Evolutionary conservation across 495 filamentous ascomycete species (phyloP).

Genomic region (Cladorrhinum samala): DNA sequence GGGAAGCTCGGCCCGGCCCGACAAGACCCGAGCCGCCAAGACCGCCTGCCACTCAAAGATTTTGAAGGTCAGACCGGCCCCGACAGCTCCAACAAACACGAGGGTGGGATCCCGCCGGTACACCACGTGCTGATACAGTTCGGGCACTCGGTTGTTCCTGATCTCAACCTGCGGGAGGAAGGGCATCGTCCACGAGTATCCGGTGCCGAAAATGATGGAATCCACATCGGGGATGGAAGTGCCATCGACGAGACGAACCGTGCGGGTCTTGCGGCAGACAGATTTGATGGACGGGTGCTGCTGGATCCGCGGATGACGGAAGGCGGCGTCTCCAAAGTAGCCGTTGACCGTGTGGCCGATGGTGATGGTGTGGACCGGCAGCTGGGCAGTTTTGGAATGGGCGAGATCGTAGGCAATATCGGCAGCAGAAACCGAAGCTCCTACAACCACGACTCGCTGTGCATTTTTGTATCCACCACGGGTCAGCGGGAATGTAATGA

Average conservation of each 20-base stretch:
- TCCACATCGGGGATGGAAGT: conserved; percentile 43
- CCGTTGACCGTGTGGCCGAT: conserved; percentile 38
- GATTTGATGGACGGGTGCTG: conserved; percentile 36
- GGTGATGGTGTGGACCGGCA: conserved; percentile 27
- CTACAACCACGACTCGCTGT: conserved; percentile 57
- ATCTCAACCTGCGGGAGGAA: conserved; percentile 46
- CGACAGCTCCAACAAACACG: conserved; percentile 28
- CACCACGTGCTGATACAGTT: conserved; percentile 53
- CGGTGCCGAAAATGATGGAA: conserved; percentile 53
- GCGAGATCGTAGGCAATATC: conserved; percentile 70
- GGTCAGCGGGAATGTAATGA: background rate
- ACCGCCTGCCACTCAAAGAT: conserved; percentile 42
- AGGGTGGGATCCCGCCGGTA: conserved; percentile 39
- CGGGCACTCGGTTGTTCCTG: conserved; percentile 48
- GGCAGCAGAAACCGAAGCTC: conserved; percentile 63
- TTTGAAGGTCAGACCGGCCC: conserved; percentile 32
- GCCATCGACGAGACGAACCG: conserved; percentile 46
- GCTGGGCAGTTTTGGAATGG: conserved; percentile 20
- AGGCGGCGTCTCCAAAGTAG: conserved; percentile 48
- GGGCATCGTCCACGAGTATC: conserved; percentile 51
- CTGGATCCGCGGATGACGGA: conserved; percentile 43
- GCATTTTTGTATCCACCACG: conserved; percentile 1
- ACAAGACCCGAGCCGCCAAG: conserved; percentile 28
- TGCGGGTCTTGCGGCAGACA: conserved; percentile 33
- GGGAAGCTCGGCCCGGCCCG: conserved; percentile 39